Evolutionary conservation across 1,284 basidiomycete genomes (phyloP).

Genomic region (Phellopilus nigrolimitatus): DNA sequence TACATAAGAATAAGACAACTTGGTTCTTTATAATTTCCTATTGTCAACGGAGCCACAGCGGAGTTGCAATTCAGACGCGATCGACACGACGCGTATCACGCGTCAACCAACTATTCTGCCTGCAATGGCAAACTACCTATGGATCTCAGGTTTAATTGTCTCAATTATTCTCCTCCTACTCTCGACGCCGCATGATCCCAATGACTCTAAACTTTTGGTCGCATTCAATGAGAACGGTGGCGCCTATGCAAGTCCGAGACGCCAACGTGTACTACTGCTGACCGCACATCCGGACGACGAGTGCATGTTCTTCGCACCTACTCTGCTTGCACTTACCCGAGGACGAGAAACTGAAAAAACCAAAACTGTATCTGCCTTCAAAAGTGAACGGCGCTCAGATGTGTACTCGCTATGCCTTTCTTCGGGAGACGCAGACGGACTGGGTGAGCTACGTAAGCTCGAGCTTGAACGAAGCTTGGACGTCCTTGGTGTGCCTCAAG

Average conservation of each 20-base stretch:
- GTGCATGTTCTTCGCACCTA: conserved; percentile 88
- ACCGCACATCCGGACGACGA: conserved; percentile 93
- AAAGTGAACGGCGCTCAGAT: conserved; percentile 23
- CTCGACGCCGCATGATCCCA: neutral
- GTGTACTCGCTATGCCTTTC: conserved; percentile 60
- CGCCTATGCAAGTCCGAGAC: neutral
- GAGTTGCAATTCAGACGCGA: too few species aligned
- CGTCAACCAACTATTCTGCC: neutral
- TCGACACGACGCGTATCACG: neutral
- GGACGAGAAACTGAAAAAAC: conserved; percentile 3
- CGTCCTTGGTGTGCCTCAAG: conserved; percentile 59
- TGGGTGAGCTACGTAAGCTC: conserved; percentile 56
- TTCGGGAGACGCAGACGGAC: conserved; percentile 74
- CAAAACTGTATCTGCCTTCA: conserved; percentile 18
- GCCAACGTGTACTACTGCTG: conserved; percentile 51
- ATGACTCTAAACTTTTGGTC: neutral
- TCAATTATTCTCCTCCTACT: neutral
- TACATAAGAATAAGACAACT: too few species aligned
- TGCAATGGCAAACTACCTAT: neutral
- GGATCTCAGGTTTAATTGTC: neutral
- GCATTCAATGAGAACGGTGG: neutral
- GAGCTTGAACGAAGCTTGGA: conserved; percentile 72
- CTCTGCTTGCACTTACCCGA: conserved; percentile 53
- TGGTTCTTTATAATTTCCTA: too few species aligned
- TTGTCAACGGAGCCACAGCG: neutral